Conservation (phyloP, 2,329 filamentous ascomycete genomes). For the Pseudogymnoascus sp. region DNA sequence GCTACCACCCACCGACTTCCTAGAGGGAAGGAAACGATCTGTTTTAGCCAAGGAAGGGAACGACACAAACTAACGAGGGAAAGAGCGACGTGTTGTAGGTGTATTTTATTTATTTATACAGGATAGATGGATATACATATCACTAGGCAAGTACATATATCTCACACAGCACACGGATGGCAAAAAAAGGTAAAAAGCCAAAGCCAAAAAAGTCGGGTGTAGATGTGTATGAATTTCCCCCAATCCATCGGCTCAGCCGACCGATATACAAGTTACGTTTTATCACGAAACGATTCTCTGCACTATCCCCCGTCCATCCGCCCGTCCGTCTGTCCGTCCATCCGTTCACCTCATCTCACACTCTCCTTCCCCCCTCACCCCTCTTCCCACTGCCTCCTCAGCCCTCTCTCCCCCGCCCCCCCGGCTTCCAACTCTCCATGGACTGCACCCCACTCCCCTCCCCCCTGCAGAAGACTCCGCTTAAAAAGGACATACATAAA, state of each 20-base stretch:
- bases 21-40: background rate
- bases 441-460: too few relatives aligned
- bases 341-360: background rate
- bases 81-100: background rate
- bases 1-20: too few relatives aligned
- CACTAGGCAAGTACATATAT: too few relatives aligned
- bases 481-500: background rate
- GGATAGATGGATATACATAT: too few relatives aligned
- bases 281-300: background rate
- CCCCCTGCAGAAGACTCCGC: background rate
- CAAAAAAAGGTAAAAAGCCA: background rate
- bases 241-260: conserved; percentile 1
- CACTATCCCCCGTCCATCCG: background rate
- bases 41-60: background rate
- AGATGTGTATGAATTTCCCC: background rate
- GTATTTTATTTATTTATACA: background rate
- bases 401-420: background rate
- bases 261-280: conserved; percentile 3
- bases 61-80: background rate
- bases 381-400: background rate
- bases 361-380: background rate
- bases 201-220: background rate
- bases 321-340: background rate
- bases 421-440: background rate
- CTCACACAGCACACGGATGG: too few relatives aligned